These are phyloP conservation scores for Lantana camara DNA, from an alignment of 257 asterid species.

Conservation along the genomic window DNA sequence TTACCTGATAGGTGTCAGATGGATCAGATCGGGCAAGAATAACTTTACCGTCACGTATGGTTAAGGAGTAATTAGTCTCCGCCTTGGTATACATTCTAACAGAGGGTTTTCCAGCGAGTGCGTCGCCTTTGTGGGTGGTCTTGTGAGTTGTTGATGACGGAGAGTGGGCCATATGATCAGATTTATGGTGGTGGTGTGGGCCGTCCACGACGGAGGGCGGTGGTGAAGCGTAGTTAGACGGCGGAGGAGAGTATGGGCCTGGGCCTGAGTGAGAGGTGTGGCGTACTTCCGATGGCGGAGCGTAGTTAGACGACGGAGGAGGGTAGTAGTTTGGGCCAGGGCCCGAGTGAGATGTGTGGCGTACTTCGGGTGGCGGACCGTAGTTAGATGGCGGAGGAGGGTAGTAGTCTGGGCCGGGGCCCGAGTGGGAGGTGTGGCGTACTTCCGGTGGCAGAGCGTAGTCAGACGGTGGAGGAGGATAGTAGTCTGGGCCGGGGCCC, in stretches of 20 bases:
- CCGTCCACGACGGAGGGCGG: constrained; percentile 24
- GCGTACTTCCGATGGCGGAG: too few species aligned
- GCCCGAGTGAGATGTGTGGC: too few species aligned
- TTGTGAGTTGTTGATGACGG: constrained; percentile 15
- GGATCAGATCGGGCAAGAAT: constrained; percentile 58
- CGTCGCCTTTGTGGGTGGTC: constrained; percentile 23
- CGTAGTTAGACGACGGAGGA: too few species aligned
- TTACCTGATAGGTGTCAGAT: constrained; percentile 60
- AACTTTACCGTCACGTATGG: constrained; percentile 61
- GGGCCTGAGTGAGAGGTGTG: too few species aligned
- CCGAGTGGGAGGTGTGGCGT: constrained; percentile 35
- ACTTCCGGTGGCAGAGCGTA: constrained; percentile 32
- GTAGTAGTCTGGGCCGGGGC: constrained; percentile 5
- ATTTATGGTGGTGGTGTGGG: constrained; percentile 29
- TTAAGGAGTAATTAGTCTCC: constrained; percentile 48
- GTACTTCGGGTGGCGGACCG: too few species aligned
- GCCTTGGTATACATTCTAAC: constrained; percentile 62
- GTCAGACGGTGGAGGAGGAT: constrained; percentile 20
- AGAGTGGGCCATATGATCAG: constrained; percentile 34
- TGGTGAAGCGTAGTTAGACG: too few species aligned
- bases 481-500: background rate
- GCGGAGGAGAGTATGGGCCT: too few species aligned
- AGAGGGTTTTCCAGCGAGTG: constrained; percentile 38
- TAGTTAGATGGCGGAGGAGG: constrained; percentile 21
- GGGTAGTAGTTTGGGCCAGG: too few species aligned